These are phyloP conservation scores for Phytophthora pistaciae DNA, from an alignment of 352 stramenopile species.

Conservation along the genomic window DNA sequence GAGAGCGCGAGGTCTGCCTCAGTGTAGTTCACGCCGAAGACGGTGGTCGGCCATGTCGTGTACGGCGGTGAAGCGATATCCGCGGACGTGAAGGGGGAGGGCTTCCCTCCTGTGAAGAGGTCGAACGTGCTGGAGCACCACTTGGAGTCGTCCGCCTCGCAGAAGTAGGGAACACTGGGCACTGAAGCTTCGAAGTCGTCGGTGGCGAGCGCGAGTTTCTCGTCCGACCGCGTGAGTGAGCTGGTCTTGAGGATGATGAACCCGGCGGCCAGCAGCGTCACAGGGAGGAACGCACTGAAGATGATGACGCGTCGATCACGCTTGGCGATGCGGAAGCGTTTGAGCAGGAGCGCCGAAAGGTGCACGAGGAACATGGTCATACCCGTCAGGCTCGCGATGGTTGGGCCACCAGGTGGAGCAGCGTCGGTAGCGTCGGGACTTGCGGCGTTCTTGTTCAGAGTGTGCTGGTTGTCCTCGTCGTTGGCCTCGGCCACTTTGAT, in stretches of 20 bases:
- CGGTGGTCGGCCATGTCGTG: constrained; percentile 31
- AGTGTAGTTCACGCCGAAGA: constrained; percentile 47
- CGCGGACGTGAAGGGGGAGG: constrained; percentile 31
- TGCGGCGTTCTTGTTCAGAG: constrained; percentile 44
- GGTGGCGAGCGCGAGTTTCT: constrained; percentile 54
- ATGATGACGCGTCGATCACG: constrained; percentile 93
- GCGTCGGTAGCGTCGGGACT: not conserved
- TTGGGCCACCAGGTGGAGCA: constrained; percentile 11
- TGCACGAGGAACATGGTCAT: constrained; percentile 83
- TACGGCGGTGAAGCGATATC: constrained; percentile 52
- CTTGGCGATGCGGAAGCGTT: constrained; percentile 91
- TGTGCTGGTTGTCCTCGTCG: constrained; percentile 66
- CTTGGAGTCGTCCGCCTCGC: constrained; percentile 48
- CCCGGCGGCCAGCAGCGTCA: constrained; percentile 88
- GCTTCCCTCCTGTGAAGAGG: constrained; percentile 41
- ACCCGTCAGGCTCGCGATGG: constrained; percentile 36
- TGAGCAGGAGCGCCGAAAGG: constrained; percentile 88
- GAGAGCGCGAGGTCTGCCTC: constrained; percentile 26
- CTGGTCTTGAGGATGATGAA: constrained; percentile 77
- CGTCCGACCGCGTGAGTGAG: constrained; percentile 54
- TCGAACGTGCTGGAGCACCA: constrained; percentile 61
- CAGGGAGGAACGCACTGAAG: constrained; percentile 74
- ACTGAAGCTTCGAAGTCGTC: constrained; percentile 36
- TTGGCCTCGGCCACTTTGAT: constrained; percentile 85
- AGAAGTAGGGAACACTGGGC: constrained; percentile 56